Evolutionary conservation across 2,329 filamentous ascomycete genomes (phyloP).

Genomic region (Elsinoe batatas): DNA sequence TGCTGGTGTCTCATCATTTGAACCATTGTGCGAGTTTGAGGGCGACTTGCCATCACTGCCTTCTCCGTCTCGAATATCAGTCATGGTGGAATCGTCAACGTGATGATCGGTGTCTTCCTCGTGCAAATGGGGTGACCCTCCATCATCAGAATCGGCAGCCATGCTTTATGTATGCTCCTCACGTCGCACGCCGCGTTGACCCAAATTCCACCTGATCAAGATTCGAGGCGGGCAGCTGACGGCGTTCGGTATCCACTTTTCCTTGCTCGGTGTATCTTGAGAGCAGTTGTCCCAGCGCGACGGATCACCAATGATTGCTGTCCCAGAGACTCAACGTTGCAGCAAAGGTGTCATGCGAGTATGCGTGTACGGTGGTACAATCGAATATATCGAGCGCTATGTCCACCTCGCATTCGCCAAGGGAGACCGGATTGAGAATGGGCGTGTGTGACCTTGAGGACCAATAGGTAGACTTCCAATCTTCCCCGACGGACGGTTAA

Average conservation of each 20-base stretch:
- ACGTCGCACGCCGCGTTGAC: slow-evolving; percentile 9
- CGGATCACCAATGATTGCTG: slow-evolving; percentile 4
- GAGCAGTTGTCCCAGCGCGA: slow-evolving; percentile 4
- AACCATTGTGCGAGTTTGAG: slow-evolving; percentile 26
- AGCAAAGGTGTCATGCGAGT: slow-evolving; percentile 5
- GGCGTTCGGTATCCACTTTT: not conserved
- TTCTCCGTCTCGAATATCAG: slow-evolving; percentile 31
- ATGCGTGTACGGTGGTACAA: slow-evolving; percentile 2
- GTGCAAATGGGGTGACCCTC: slow-evolving; percentile 37
- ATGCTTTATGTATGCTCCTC: slow-evolving; percentile 17
- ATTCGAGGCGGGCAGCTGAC: not conserved
- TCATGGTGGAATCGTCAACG: slow-evolving; percentile 33
- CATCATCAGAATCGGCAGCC: slow-evolving; percentile 40
- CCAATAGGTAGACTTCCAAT: slow-evolving; percentile 3
- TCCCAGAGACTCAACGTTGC: not conserved
- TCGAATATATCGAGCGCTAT: slow-evolving; percentile 9
- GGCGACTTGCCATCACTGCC: slow-evolving; percentile 30
- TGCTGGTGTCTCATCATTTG: slow-evolving; percentile 23
- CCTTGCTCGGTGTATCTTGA: not conserved
- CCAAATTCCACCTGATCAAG: slow-evolving; percentile 3
- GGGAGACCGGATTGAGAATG: not conserved
- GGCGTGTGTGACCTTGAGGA: not conserved
- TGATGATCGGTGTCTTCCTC: slow-evolving; percentile 30
- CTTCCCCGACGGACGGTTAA: not conserved
- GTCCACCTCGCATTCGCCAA: slow-evolving; percentile 11